These are phyloP conservation scores for Kodamaea anthophila DNA, from an alignment of 1,139 yeast genomes.

Conservation along the genomic window DNA sequence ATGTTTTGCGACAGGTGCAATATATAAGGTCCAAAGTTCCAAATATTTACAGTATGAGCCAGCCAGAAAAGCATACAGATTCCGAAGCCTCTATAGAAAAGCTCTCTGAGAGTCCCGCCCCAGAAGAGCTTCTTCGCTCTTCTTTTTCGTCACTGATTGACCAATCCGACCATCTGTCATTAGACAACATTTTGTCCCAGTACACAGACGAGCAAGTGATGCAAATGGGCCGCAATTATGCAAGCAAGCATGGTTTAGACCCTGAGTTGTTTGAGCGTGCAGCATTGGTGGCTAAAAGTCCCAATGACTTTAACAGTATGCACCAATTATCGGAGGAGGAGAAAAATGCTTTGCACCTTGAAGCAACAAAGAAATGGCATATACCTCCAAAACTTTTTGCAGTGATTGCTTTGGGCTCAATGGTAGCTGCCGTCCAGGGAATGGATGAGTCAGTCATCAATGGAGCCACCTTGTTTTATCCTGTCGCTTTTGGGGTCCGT, in stretches of 20 bases:
- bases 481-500: conserved; percentile 37
- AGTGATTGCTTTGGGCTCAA: conserved; percentile 67
- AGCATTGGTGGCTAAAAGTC: conserved; percentile 70
- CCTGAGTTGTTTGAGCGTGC: conserved; percentile 63
- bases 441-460: conserved; percentile 87
- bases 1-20: too few species aligned
- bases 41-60: too few species aligned
- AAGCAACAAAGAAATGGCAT: conserved; percentile 59
- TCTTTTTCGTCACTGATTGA: too few species aligned
- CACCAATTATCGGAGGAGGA: conserved; percentile 54
- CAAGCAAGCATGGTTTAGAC: conserved; percentile 54
- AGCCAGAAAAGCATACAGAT: too few species aligned
- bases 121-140: too few species aligned
- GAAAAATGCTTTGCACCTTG: conserved; percentile 45
- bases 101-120: too few species aligned
- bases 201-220: conserved; percentile 60
- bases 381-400: conserved; percentile 55
- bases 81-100: too few species aligned
- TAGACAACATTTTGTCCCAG: conserved; percentile 53
- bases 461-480: conserved; percentile 75
- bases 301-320: conserved; percentile 55
- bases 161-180: too few species aligned
- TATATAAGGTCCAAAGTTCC: too few species aligned
- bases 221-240: conserved; percentile 68
- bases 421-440: conserved; percentile 90